A percentile compares a stretch with the other conserved stretches of the same genome.
These are phyloP conservation scores for Mycena vulgaris DNA, from an alignment of 768 basidiomycete genomes.

Conservation along the genomic window DNA sequence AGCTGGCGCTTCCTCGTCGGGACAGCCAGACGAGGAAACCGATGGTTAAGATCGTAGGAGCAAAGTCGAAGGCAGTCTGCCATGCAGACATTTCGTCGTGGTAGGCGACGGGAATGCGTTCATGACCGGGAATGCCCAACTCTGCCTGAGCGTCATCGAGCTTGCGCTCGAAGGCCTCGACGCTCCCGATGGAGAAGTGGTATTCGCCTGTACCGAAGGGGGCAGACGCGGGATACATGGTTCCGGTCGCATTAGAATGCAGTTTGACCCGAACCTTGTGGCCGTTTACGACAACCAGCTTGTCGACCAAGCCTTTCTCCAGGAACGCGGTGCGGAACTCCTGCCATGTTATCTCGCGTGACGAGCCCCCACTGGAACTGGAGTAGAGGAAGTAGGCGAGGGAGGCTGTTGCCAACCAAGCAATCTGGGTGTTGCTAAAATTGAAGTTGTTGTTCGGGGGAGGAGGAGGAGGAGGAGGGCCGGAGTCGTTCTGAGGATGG, in stretches of 20 bases:
- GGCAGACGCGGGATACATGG: constrained; percentile 76
- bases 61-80: constrained; percentile 88
- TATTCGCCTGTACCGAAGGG: constrained; percentile 74
- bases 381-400: constrained; percentile 79
- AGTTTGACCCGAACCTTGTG: constrained; percentile 92
- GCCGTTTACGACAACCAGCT: constrained; percentile 92
- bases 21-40: constrained; percentile 94
- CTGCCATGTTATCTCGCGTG: constrained; percentile 99
- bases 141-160: constrained; percentile 95
- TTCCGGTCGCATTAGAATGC: constrained; percentile 89
- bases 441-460: constrained; percentile 73
- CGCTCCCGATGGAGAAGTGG: constrained; percentile 97
- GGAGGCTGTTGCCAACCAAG: constrained; percentile 66
- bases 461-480: constrained; percentile 57
- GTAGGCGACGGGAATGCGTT: constrained; percentile 97
- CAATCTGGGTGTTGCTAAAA: constrained; percentile 67
- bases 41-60: constrained; percentile 93
- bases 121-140: constrained; percentile 90
- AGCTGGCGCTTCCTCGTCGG: constrained; percentile 75
- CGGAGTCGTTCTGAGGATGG: constrained; percentile 48
- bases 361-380: constrained; percentile 65
- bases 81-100: constrained; percentile 93
- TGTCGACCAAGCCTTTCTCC: constrained; percentile 96
- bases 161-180: constrained; percentile 96
- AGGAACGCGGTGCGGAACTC: constrained; percentile 98